These are phyloP conservation scores for Pseudotsuga menziesii DNA, from an alignment of 75 land plant species.

Conservation along the genomic window DNA sequence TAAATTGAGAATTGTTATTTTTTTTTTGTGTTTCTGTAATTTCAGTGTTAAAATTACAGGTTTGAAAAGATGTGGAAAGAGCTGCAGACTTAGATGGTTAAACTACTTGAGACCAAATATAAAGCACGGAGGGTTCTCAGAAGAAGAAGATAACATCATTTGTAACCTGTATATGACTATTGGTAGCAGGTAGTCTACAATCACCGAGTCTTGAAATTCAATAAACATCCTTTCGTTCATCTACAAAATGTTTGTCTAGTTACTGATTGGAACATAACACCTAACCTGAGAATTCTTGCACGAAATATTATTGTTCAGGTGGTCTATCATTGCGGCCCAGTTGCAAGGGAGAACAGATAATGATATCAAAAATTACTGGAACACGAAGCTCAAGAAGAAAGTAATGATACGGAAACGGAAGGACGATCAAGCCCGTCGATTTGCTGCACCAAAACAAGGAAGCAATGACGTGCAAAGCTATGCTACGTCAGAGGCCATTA, in stretches of 20 bases:
- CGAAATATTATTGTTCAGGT: background rate
- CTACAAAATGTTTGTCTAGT: too few species aligned
- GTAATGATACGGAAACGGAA: background rate
- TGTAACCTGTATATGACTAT: conserved; percentile 39
- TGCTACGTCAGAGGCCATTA: background rate
- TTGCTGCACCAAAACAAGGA: background rate
- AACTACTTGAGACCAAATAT: conserved; percentile 74
- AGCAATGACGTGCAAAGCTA: background rate
- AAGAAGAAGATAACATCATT: conserved; percentile 63
- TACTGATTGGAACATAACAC: too few species aligned
- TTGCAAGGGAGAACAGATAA: conserved; percentile 17
- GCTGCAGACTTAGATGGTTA: conserved; percentile 76
- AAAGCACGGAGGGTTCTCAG: conserved; percentile 65
- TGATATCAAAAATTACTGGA: conserved; percentile 17
- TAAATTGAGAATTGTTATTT: too few species aligned
- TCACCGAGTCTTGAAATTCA: too few species aligned
- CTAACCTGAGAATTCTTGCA: too few species aligned
- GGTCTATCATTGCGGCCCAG: conserved; percentile 17
- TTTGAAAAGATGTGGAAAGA: conserved; percentile 68
- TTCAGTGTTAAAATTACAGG: conserved; percentile 12
- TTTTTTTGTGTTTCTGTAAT: too few species aligned
- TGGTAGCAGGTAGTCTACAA: conserved; percentile 42
- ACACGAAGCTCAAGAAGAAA: conserved; percentile 17
- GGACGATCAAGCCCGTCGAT: background rate
- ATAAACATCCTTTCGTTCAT: too few species aligned